These are phyloP conservation scores for Coemansia sp. DNA, from an alignment of 192 early-diverging fungal species.

Conservation along the genomic window DNA sequence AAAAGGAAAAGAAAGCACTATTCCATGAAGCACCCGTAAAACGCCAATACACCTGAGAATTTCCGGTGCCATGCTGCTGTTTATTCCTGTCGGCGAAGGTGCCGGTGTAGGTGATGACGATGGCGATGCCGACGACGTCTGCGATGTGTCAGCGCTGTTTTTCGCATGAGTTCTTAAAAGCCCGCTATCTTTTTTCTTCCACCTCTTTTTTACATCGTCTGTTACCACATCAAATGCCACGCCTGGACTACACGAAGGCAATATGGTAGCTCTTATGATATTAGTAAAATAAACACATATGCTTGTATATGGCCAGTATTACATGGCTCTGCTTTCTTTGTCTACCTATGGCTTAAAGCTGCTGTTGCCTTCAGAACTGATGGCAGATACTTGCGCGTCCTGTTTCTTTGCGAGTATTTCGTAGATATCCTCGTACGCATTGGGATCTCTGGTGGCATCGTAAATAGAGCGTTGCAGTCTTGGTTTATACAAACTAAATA, in stretches of 20 bases:
- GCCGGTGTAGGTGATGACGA: neutral
- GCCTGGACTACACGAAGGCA: neutral
- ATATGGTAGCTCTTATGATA: neutral
- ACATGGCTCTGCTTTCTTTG: neutral
- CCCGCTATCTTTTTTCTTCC: neutral
- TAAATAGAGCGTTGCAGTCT: neutral
- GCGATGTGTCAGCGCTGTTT: neutral
- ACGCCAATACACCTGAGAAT: slow-evolving; percentile 12
- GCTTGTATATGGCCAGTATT: neutral
- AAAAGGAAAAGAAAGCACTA: slow-evolving; percentile 28
- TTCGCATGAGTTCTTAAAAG: neutral
- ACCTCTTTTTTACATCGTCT: neutral
- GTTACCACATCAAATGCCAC: neutral
- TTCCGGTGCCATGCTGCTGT: slow-evolving; percentile 5
- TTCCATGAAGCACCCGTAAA: slow-evolving; percentile 20
- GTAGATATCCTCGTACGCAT: neutral
- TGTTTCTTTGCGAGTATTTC: neutral
- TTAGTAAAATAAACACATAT: neutral
- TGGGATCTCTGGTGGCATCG: neutral
- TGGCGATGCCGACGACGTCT: neutral
- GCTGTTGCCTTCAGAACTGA: neutral
- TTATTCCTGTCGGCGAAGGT: neutral
- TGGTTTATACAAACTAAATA: neutral
- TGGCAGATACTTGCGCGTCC: neutral
- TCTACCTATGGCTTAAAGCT: neutral